These are phyloP conservation scores for Thelephora terrestris DNA, from an alignment of 1,284 basidiomycete species.

Conservation along the genomic window DNA sequence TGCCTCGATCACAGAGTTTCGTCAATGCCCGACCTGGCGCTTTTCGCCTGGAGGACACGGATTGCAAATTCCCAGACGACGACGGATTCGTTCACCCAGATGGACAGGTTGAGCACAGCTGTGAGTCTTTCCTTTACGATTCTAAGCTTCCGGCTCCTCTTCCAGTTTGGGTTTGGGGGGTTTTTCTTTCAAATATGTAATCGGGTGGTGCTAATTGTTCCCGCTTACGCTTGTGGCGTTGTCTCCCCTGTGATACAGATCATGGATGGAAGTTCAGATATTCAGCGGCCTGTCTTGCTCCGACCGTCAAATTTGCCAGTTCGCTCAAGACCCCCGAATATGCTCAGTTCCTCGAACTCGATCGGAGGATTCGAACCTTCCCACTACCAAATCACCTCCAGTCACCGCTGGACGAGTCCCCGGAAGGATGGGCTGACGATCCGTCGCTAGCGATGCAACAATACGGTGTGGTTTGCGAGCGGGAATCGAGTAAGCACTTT, in stretches of 20 bases:
- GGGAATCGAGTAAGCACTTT: slow-evolving; percentile 33
- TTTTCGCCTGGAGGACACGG: slow-evolving; percentile 33
- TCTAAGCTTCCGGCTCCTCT: not conserved
- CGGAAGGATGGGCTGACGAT: slow-evolving; percentile 30
- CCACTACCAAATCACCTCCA: slow-evolving; percentile 32
- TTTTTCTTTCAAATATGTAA: too few relatives aligned
- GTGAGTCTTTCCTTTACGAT: slow-evolving; percentile 25
- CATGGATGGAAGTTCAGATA: slow-evolving; percentile 40
- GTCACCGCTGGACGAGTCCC: slow-evolving; percentile 24
- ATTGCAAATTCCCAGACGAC: slow-evolving; percentile 43
- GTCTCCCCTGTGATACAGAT: slow-evolving; percentile 19
- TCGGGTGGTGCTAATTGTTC: not conserved
- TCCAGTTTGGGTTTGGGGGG: not conserved
- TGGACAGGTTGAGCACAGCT: slow-evolving; percentile 30
- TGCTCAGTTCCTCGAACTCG: slow-evolving; percentile 30
- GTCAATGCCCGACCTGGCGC: slow-evolving; percentile 38
- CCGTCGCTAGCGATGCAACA: slow-evolving; percentile 34
- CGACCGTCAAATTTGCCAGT: slow-evolving; percentile 33
- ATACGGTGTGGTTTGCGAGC: slow-evolving; percentile 28
- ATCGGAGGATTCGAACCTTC: slow-evolving; percentile 37
- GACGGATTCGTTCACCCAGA: slow-evolving; percentile 21
- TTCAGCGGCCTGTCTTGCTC: slow-evolving; percentile 33
- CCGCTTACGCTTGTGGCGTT: not conserved
- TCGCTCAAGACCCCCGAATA: slow-evolving; percentile 22
- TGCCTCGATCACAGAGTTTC: slow-evolving; percentile 26